Evolutionary conservation across 352 stramenopile genomes (phyloP).

Genomic region (Phytophthora litchii): DNA sequence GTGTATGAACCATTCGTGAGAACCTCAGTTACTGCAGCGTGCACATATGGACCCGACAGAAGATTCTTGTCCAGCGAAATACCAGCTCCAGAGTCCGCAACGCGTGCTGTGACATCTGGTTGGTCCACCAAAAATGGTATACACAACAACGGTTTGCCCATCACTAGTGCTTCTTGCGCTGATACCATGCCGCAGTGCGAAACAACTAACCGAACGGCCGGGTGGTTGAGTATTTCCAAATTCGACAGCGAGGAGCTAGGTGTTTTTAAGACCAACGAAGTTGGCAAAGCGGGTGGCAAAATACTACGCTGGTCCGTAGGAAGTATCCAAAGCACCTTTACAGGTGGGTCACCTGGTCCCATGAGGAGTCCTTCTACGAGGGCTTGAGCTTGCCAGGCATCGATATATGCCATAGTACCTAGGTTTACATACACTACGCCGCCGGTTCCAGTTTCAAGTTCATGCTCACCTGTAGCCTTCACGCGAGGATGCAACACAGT

Average conservation of each 20-base stretch:
- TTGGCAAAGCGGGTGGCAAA: constrained; percentile 54
- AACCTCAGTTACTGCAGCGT: constrained; percentile 52
- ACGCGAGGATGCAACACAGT: constrained; percentile 18
- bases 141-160: constrained; percentile 83
- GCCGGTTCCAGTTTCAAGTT: constrained; percentile 16
- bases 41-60: constrained; percentile 58
- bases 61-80: constrained; percentile 77
- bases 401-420: constrained; percentile 81
- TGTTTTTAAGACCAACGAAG: constrained; percentile 69
- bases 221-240: constrained; percentile 69
- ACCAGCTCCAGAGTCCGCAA: constrained; percentile 76
- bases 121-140: constrained; percentile 91
- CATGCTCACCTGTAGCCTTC: constrained; percentile 17
- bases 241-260: constrained; percentile 62
- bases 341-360: constrained; percentile 36
- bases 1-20: constrained; percentile 60
- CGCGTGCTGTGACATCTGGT: constrained; percentile 79
- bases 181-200: constrained; percentile 91
- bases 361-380: constrained; percentile 71
- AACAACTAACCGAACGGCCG: constrained; percentile 66
- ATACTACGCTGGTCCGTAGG: constrained; percentile 74
- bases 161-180: constrained; percentile 80
- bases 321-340: constrained; percentile 83
- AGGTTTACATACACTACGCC: constrained; percentile 81
- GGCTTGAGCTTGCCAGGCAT: constrained; percentile 77